Percentiles rank a stretch among this genome's conserved stretches.
phyloP scores from a whole-genome alignment of 2,329 filamentous ascomycete species.

The Monilinia fructicola region DNA sequence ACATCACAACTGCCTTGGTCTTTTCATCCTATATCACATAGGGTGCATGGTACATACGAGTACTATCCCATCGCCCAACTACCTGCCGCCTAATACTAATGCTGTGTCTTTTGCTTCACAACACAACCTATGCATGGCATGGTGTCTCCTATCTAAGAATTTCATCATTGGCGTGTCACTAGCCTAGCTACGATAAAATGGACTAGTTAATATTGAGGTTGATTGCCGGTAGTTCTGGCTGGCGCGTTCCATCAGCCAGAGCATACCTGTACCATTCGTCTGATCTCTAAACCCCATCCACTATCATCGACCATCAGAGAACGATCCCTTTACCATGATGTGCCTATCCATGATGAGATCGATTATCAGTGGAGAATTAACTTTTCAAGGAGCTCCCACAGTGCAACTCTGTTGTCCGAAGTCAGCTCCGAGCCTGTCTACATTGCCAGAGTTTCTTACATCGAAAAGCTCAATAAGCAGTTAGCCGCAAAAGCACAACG shows the following conservation, averaged over 20 bases:
- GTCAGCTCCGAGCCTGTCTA: slow-evolving; percentile 22
- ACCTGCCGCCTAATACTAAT: slow-evolving; percentile 8
- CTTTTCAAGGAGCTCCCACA: slow-evolving; percentile 26
- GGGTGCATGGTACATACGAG: background rate
- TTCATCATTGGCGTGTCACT: background rate
- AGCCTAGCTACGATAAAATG: background rate
- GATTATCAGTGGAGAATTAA: slow-evolving; percentile 10
- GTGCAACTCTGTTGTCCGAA: slow-evolving; percentile 29
- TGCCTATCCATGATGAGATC: slow-evolving; percentile 3
- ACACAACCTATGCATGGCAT: slow-evolving; percentile 7
- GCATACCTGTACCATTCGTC: slow-evolving; percentile 6
- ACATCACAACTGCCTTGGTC: background rate
- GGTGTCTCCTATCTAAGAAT: slow-evolving; percentile 8
- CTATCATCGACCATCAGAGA: slow-evolving; percentile 1
- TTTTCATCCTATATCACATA: slow-evolving; percentile 9
- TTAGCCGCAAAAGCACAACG: slow-evolving; percentile 16
- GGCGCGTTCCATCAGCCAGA: background rate
- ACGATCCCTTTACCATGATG: background rate
- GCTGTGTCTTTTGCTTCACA: slow-evolving; percentile 7
- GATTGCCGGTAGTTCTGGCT: slow-evolving; percentile 3
- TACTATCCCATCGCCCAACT: background rate
- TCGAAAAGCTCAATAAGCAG: slow-evolving; percentile 4
- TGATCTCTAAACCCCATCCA: slow-evolving; percentile 7
- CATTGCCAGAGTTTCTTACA: background rate
- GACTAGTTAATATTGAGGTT: slow-evolving; percentile 6